A percentile compares a stretch with the other conserved stretches of the same genome.
These are phyloP conservation scores for Tricholoma flavovirens DNA, from an alignment of 768 basidiomycete species.

Conservation along the genomic window DNA sequence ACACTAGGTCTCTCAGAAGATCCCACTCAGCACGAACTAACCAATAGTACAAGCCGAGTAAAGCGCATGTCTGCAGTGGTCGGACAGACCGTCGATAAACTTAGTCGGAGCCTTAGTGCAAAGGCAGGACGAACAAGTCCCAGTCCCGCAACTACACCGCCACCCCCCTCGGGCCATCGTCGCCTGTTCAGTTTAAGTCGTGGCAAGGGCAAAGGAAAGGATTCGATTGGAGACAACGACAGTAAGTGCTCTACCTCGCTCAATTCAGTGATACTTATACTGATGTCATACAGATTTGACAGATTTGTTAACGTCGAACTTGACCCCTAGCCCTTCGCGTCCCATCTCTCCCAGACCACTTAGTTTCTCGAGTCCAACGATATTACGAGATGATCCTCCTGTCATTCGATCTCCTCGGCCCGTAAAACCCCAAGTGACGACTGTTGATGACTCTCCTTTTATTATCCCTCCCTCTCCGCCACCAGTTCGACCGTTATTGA, in stretches of 20 bases:
- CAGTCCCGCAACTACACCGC: conserved; percentile 10
- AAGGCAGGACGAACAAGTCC: conserved; percentile 28
- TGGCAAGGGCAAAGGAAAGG: conserved; percentile 41
- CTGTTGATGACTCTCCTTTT: conserved; percentile 45
- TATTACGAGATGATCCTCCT: conserved; percentile 44
- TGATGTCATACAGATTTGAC: conserved; percentile 16
- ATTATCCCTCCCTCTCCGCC: conserved; percentile 69
- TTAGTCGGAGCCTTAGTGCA: conserved; percentile 52
- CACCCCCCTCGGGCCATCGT: conserved; percentile 34
- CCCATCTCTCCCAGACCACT: conserved; percentile 22
- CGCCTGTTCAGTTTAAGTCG: conserved; percentile 53
- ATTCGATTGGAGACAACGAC: conserved; percentile 30
- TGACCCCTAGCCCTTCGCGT: conserved; percentile 28
- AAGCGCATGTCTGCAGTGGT: conserved; percentile 47
- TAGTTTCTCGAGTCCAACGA: conserved; percentile 9
- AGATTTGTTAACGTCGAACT: conserved; percentile 20
- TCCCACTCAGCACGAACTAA: conserved; percentile 20
- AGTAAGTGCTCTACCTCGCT: conserved; percentile 14
- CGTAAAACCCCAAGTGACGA: conserved; percentile 4
- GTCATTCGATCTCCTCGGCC: conserved; percentile 17
- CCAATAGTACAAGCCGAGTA: conserved; percentile 39
- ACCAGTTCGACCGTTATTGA: conserved; percentile 39
- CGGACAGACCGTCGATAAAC: conserved; percentile 55
- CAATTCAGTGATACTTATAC: neutral
- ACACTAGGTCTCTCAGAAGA: conserved; percentile 26